Evolutionary conservation across 139 green algal genomes (phyloP).

Genomic region (Dunaliella primolecta): DNA sequence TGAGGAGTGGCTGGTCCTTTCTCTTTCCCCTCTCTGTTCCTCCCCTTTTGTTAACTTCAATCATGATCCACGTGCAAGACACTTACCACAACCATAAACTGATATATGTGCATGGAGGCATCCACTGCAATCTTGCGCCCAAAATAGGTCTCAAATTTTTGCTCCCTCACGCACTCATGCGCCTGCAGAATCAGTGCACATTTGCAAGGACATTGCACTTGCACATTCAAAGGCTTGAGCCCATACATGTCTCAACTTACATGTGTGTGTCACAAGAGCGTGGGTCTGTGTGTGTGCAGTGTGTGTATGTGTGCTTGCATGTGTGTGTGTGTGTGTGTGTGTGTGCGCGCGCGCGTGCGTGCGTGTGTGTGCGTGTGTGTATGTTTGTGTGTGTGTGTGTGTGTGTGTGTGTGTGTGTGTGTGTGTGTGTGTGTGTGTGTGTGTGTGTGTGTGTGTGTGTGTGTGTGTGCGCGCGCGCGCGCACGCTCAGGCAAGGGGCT

Average conservation of each 20-base stretch:
- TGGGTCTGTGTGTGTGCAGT: too few relatives aligned
- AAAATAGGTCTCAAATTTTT: conserved; percentile 97
- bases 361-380: too few relatives aligned
- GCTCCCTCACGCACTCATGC: conserved; percentile 68
- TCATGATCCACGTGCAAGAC: too few relatives aligned
- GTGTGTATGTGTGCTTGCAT: too few relatives aligned
- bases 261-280: neutral
- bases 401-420: neutral
- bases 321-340: too few relatives aligned
- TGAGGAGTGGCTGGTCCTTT: too few relatives aligned
- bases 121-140: conserved; percentile 95
- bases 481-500: too few relatives aligned
- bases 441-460: neutral
- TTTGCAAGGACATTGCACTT: neutral
- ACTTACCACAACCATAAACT: conserved; percentile 87
- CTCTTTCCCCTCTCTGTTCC: too few relatives aligned
- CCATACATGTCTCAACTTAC: neutral
- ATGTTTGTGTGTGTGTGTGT: too few relatives aligned
- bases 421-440: neutral
- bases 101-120: conserved; percentile 98
- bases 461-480: conserved; percentile 52
- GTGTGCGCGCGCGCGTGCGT: too few relatives aligned
- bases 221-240: neutral
- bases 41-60: too few relatives aligned
- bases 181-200: conserved; percentile 21